Conservation (phyloP, 768 basidiomycete species). For the Mycena latifolia region DNA sequence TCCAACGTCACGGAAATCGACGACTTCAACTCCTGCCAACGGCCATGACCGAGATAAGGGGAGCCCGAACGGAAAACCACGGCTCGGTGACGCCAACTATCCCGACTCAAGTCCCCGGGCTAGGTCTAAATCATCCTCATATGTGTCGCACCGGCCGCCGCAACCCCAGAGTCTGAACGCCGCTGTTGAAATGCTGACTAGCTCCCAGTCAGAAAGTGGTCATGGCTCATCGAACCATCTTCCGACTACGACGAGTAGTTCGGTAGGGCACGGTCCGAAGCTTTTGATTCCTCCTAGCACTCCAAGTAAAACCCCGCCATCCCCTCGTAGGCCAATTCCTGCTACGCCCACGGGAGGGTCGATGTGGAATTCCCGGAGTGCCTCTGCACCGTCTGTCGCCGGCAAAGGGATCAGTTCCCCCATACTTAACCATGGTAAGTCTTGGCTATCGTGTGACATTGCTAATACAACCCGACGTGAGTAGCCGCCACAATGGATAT, state of each 20-base stretch:
- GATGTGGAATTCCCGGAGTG: constrained; percentile 49
- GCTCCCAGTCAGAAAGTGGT: constrained; percentile 56
- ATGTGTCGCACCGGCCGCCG: constrained; percentile 65
- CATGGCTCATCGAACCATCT: constrained; percentile 42
- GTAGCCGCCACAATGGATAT: constrained; percentile 78
- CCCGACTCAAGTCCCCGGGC: constrained; percentile 58
- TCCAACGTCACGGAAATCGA: constrained; percentile 57
- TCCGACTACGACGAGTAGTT: constrained; percentile 27
- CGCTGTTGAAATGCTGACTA: constrained; percentile 73
- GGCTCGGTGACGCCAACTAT: constrained; percentile 41
- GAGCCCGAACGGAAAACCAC: constrained; percentile 48
- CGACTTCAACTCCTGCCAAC: constrained; percentile 47
- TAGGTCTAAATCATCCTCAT: constrained; percentile 66
- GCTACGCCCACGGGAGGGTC: constrained; percentile 48
- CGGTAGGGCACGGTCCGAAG: constrained; percentile 35
- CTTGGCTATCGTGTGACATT: constrained; percentile 20
- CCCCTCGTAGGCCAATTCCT: constrained; percentile 60
- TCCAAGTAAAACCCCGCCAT: constrained; percentile 49
- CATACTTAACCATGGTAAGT: constrained; percentile 76
- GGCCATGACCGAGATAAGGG: constrained; percentile 50
- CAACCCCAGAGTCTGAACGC: constrained; percentile 80
- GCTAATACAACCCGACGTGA: constrained; percentile 27
- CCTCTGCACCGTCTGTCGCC: constrained; percentile 59
- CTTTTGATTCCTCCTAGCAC: constrained; percentile 43
- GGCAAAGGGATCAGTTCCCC: constrained; percentile 79